phyloP scores from a whole-genome alignment of 306 rosid species.

The Cucumis melo region DNA sequence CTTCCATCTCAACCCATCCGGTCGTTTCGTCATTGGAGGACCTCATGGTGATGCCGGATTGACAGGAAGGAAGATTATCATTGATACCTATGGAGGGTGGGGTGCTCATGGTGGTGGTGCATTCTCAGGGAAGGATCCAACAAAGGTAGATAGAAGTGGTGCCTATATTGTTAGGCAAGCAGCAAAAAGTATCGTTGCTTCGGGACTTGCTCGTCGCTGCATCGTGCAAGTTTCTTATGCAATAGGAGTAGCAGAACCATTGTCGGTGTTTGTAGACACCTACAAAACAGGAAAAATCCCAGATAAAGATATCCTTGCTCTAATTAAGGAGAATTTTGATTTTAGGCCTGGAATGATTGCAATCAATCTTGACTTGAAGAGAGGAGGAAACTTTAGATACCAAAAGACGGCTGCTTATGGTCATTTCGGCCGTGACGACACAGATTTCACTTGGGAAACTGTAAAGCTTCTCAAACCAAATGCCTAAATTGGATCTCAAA shows the following conservation, averaged over 20 bases:
- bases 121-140: slow-evolving; percentile 13
- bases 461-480: slow-evolving; percentile 19
- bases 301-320: slow-evolving; percentile 13
- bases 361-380: slow-evolving; percentile 9
- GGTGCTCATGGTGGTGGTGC: slow-evolving; percentile 21
- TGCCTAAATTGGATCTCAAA: slow-evolving; percentile 24
- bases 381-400: slow-evolving; percentile 16
- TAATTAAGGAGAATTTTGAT: slow-evolving; percentile 13
- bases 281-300: slow-evolving; percentile 15
- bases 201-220: slow-evolving; percentile 14
- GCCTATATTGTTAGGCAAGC: slow-evolving; percentile 16
- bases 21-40: slow-evolving; percentile 20
- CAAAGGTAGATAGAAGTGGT: slow-evolving; percentile 17
- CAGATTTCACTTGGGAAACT: slow-evolving; percentile 19
- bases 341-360: slow-evolving; percentile 18
- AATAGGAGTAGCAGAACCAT: slow-evolving; percentile 13
- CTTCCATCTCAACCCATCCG: slow-evolving; percentile 19
- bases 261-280: slow-evolving; percentile 17
- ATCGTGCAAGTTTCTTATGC: slow-evolving; percentile 22
- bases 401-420: slow-evolving; percentile 16
- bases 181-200: slow-evolving; percentile 12
- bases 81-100: slow-evolving; percentile 18
- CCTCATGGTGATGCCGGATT: slow-evolving; percentile 16
- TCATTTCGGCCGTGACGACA: slow-evolving; percentile 14
- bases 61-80: slow-evolving; percentile 15